These are phyloP conservation scores for Biscutella laevigata DNA, from an alignment of 441 rosid genomes.

Conservation along the genomic window DNA sequence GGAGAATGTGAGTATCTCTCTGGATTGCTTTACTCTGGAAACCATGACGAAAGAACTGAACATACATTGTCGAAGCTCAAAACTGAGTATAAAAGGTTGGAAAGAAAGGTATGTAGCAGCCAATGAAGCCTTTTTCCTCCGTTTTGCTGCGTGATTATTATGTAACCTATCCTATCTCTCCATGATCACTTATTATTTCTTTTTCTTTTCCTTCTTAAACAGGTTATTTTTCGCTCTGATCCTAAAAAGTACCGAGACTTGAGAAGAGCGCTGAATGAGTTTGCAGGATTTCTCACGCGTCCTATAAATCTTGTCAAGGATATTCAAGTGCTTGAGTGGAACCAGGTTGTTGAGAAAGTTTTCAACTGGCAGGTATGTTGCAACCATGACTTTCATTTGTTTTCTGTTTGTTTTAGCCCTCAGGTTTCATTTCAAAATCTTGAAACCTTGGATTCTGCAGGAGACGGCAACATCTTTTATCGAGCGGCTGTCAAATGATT, in stretches of 20 bases:
- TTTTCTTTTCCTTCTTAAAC: constrained; percentile 16
- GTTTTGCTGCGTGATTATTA: background rate
- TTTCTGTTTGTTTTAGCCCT: background rate
- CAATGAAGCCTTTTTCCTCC: background rate
- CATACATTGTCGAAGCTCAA: constrained; percentile 41
- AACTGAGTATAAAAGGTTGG: constrained; percentile 39
- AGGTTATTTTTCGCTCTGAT: constrained; percentile 80
- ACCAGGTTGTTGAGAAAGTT: constrained; percentile 45
- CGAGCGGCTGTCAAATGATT: constrained; percentile 54
- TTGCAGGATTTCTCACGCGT: constrained; percentile 37
- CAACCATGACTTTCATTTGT: background rate
- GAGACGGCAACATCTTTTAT: constrained; percentile 65
- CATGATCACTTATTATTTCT: constrained; percentile 5
- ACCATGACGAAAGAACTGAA: constrained; percentile 36
- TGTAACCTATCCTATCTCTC: background rate
- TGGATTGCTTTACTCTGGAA: constrained; percentile 46
- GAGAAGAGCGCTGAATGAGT: constrained; percentile 60
- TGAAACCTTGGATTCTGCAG: constrained; percentile 36
- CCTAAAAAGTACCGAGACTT: constrained; percentile 56
- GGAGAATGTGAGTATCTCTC: constrained; percentile 68
- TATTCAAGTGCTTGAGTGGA: constrained; percentile 36
- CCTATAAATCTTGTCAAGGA: constrained; percentile 37
- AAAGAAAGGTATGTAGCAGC: constrained; percentile 51
- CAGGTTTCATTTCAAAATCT: constrained; percentile 6
- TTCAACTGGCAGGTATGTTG: constrained; percentile 79